phyloP scores from a whole-genome alignment of 306 rosid genomes.

The Betula pendula region DNA sequence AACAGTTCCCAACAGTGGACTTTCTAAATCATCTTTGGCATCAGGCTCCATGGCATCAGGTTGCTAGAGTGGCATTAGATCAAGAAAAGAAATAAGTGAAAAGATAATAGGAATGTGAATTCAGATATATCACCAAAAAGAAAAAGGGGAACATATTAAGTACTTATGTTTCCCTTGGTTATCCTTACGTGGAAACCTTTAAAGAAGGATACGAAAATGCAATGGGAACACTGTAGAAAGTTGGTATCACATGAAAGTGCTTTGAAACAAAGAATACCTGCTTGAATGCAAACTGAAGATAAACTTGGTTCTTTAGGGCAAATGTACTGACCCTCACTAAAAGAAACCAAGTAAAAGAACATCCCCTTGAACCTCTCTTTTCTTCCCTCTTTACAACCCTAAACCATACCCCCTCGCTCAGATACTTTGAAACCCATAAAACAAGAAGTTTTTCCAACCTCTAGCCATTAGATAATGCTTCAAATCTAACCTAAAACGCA shows the following conservation, averaged over 20 bases:
- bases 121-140: not conserved
- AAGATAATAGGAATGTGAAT: constrained; percentile 2
- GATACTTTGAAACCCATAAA: not conserved
- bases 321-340: not conserved
- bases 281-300: not conserved
- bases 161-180: not conserved
- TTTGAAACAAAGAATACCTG: not conserved
- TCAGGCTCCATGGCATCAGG: constrained; percentile 67
- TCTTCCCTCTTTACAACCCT: not conserved
- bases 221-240: not conserved
- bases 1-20: constrained; percentile 71
- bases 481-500: too few relatives aligned
- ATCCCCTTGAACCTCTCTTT: not conserved
- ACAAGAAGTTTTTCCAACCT: too few relatives aligned
- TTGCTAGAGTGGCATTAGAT: constrained; percentile 49
- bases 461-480: too few relatives aligned
- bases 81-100: constrained; percentile 22
- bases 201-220: not conserved
- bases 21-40: constrained; percentile 70
- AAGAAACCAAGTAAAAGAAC: not conserved
- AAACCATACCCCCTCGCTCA: not conserved
- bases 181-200: not conserved
- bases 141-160: not conserved
- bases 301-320: too few relatives aligned
- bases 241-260: not conserved